Evolutionary conservation across 2,329 filamentous ascomycete species (phyloP), one percentile per base, ranked within the genome.

Genomic region (Neocatenulostroma microsporum): DNA sequence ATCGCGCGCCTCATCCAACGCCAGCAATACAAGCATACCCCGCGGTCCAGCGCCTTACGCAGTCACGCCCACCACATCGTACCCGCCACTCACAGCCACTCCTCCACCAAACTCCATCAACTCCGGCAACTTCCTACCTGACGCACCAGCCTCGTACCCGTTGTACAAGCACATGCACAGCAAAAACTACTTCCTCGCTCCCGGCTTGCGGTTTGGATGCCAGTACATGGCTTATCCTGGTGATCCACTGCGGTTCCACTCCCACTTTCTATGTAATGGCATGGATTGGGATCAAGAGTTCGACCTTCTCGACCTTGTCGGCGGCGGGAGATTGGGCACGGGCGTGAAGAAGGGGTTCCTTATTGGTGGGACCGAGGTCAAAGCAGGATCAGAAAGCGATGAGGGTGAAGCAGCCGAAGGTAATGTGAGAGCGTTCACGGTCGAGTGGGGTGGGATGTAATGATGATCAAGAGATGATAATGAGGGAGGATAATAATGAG

Each of bases 301-400:
- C 39, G 74, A 83, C 24, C 68, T 96, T 53, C 72, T 95, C 48
- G 84, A 94, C 48, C 67, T 98, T 11, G 81, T 96, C 12, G 82
- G 80, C 14, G 87, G 86, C 6, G 91, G 91, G 4, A 73, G 91
- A 49, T 62, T 98, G 45, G 91, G 88, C 0, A 96, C 91, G 2
- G 85, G 85, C 33, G 91, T 96, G 14, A 98, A 98, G 70, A 98
- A 98, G 63, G 84, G 85, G 0, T 95, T 87, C 53, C 66, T 98
- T 36, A 73, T 98, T 39, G 89, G 88, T 5, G 87, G 85, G 0
- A 69, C 74, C 50, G 65, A 73, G 36, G 54, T 61, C 30, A 21
- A 21, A 13, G 15, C 2, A 11, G 47, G 50, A 12, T 57, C 55
- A 10, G 23, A 15, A 13, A 10, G 13, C 14, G 33, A 12, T 15